Conservation (phyloP, 371 early-diverging fungal genomes). For the Rhizopus stolonifer region DNA sequence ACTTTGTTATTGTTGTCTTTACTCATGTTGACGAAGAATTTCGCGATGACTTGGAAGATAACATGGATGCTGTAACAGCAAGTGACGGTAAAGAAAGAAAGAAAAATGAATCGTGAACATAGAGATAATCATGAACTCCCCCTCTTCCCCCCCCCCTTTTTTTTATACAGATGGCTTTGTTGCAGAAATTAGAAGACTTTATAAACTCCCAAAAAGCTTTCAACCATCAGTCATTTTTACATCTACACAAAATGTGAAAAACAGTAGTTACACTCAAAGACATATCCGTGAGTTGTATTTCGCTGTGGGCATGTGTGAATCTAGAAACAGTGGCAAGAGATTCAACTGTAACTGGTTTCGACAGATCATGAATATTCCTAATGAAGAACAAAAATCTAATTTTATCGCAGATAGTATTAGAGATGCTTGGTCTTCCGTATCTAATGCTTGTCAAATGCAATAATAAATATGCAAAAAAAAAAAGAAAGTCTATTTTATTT, state of each 20-base stretch:
- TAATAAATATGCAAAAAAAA: too few species aligned
- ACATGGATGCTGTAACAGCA: constrained; percentile 56
- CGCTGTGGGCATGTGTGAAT: constrained; percentile 53
- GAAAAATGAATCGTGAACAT: background rate
- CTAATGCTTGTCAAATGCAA: constrained; percentile 41
- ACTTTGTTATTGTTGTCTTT: constrained; percentile 61
- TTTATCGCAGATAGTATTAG: constrained; percentile 43
- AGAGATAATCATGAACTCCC: too few species aligned
- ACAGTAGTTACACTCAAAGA: constrained; percentile 51
- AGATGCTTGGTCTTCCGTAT: constrained; percentile 40
- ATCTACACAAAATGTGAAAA: constrained; percentile 50
- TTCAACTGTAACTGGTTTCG: constrained; percentile 59
- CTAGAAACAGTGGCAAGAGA: constrained; percentile 44
- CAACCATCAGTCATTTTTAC: constrained; percentile 58
- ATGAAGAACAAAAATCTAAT: constrained; percentile 43
- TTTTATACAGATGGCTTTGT: constrained; percentile 47
- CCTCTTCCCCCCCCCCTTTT: too few species aligned
- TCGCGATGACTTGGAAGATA: constrained; percentile 56
- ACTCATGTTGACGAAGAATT: constrained; percentile 63
- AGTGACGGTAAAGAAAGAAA: constrained; percentile 31
- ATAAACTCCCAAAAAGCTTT: constrained; percentile 37
- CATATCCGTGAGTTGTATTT: constrained; percentile 54
- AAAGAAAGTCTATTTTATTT: too few species aligned
- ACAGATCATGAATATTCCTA: constrained; percentile 41
- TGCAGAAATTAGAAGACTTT: constrained; percentile 45